A percentile compares a stretch with the other conserved stretches of the same genome.
phyloP scores from a whole-genome alignment of 1,284 basidiomycete genomes.

The Wallemia mellicola region DNA sequence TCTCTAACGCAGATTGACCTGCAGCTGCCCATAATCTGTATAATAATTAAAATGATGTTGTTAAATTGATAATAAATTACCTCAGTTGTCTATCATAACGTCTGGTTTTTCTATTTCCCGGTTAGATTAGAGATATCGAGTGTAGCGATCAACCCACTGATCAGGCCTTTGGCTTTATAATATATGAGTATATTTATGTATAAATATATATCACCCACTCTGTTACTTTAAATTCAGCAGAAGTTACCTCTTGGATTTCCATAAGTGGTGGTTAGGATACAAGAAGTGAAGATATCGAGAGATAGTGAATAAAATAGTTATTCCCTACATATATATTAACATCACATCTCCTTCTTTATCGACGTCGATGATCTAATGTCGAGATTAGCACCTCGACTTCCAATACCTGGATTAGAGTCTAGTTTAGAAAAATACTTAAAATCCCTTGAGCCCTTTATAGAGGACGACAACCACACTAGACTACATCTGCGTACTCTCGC shows the following conservation, averaged over 20 bases:
- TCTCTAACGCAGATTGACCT: conserved; percentile 73
- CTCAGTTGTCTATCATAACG: conserved; percentile 74
- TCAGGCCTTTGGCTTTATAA: not conserved
- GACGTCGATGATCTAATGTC: not conserved
- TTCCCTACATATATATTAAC: not conserved
- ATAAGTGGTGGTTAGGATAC: not conserved
- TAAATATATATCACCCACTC: not conserved
- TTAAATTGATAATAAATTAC: conserved; percentile 18
- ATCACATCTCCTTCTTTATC: not conserved
- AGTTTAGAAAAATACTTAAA: conserved; percentile 52
- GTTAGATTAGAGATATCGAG: not conserved
- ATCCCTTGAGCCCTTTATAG: conserved; percentile 47
- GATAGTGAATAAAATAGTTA: no score
- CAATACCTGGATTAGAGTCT: conserved; percentile 46
- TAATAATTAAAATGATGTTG: not conserved
- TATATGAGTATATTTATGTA: not conserved
- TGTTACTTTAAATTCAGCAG: not conserved
- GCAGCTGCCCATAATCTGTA: conserved; percentile 71
- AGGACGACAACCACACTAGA: conserved; percentile 29
- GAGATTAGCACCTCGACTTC: conserved; percentile 30
- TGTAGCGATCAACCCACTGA: not conserved
- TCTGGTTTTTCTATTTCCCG: conserved; percentile 28
- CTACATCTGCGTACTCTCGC: conserved; percentile 18
- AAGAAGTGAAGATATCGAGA: not conserved
- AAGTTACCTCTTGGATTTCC: not conserved